Evolutionary conservation across 2,329 filamentous ascomycete genomes (phyloP).

Genomic region (Pseudogymnoascus sp.): DNA sequence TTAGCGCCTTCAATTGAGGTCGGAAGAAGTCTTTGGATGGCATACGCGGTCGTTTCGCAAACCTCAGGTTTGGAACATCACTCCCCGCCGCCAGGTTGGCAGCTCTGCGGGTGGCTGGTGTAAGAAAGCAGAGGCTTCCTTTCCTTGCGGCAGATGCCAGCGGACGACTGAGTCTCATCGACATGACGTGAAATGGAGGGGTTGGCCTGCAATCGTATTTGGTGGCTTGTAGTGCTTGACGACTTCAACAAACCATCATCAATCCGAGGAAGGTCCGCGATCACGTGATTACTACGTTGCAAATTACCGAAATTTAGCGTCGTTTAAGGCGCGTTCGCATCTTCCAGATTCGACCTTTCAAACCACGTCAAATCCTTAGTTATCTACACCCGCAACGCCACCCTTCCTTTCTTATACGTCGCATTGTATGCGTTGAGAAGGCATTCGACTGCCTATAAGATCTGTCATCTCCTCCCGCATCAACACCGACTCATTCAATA

Average conservation of each 20-base stretch:
- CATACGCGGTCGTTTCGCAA: constrained; percentile 38
- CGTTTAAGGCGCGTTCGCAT: constrained; percentile 10
- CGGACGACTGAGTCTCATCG: constrained; percentile 11
- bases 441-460: constrained; percentile 5
- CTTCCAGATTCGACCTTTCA: constrained; percentile 9
- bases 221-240: constrained; percentile 9
- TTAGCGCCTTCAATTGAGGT: constrained; percentile 17
- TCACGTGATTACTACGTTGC: background rate
- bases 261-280: background rate
- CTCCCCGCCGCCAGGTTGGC: constrained; percentile 4
- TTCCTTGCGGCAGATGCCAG: constrained; percentile 12
- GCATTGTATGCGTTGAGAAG: constrained; percentile 9
- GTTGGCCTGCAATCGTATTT: constrained; percentile 12
- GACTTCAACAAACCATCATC: background rate
- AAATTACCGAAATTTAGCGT: constrained; percentile 11
- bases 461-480: background rate
- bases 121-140: constrained; percentile 8
- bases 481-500: constrained; percentile 2
- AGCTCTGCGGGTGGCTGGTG: constrained; percentile 2
- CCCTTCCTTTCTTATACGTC: constrained; percentile 9
- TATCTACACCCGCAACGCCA: constrained; percentile 6
- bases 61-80: constrained; percentile 14
- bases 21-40: constrained; percentile 14
- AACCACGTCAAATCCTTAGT: constrained; percentile 9
- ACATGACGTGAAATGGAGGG: constrained; percentile 9